Evolutionary conservation across 2,329 filamentous ascomycete species (phyloP), one percentile per base, ranked within the genome.

Genomic region (Pochonia chlamydosporia): DNA sequence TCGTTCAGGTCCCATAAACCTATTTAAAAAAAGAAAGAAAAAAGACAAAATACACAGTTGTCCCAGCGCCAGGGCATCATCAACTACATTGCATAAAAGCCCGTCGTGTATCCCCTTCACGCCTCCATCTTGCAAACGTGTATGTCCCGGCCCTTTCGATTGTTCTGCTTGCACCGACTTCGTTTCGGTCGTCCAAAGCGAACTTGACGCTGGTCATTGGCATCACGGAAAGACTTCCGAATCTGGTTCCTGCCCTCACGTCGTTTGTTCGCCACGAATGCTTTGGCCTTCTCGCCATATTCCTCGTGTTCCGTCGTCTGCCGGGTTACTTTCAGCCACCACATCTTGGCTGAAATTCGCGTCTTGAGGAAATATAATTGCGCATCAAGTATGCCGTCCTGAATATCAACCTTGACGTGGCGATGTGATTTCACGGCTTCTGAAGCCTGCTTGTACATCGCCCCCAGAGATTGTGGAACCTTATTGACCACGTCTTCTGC

Each of bases 251-350:
- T 25, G 10, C 40, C 40, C 10, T 47, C 30, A 3, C 6, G 11
- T 11, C 36, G 18, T 20, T 40, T 42, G n/a, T 39, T 37, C 18
- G 65, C 62, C 44, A 74, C 52, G 49, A 70, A 72, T 1, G 54
- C 51, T 43, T 66, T 66, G 9, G 78, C 79, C 52, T 76, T 77
- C 44, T 59, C 62, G 47, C 68, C 55, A 51, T 80, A 81, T 3
- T 63, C 64, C 3, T 65, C 58, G 44, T 72, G 65, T 54, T 78
- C 74, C 14, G 72, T 66, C 3, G 56, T 60, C 54, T 72, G 74
- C 18, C 76, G 75, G 43, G 71, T 75, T 26, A 79, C 43, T 58
- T 71, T 75, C 43, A 83, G 63, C 77, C 78, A 82, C 64, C 74
- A 70, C 26, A 81, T 66, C 59, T 74, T 79, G 13, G 79, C 79